These are phyloP conservation scores for Boechera retrofracta DNA, from an alignment of 345 rosid genomes.

Conservation along the genomic window DNA sequence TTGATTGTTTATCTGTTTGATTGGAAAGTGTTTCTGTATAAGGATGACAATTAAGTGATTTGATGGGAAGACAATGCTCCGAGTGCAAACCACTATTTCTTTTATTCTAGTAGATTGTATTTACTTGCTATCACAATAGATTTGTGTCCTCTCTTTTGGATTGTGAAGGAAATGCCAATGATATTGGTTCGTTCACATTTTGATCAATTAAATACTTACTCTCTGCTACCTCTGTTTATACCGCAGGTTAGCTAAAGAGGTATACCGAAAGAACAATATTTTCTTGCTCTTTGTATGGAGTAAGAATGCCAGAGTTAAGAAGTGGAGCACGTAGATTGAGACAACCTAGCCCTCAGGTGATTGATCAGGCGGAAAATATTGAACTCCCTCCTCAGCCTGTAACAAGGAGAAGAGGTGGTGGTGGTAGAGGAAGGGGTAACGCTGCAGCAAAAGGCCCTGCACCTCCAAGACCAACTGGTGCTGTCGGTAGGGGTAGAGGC, in stretches of 20 bases:
- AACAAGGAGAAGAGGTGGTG: slow-evolving; percentile 95
- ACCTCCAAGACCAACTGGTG: slow-evolving; percentile 70
- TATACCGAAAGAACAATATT: slow-evolving; percentile 43
- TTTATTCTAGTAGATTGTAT: slow-evolving; percentile 47
- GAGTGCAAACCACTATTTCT: slow-evolving; percentile 22
- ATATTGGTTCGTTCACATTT: neutral
- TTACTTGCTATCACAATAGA: slow-evolving; percentile 20
- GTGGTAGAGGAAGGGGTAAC: slow-evolving; percentile 95
- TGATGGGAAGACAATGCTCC: slow-evolving; percentile 33
- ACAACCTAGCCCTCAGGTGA: slow-evolving; percentile 74
- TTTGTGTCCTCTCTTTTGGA: slow-evolving; percentile 34
- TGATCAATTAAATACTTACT: slow-evolving; percentile 1
- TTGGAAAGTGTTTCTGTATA: slow-evolving; percentile 24
- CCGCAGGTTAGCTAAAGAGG: slow-evolving; percentile 54
- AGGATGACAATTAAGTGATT: neutral
- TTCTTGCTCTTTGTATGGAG: slow-evolving; percentile 90
- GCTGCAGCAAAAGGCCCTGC: slow-evolving; percentile 69
- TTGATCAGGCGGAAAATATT: slow-evolving; percentile 72
- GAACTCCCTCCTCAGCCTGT: slow-evolving; percentile 70
- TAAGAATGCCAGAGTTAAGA: slow-evolving; percentile 99
- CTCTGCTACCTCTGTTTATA: slow-evolving; percentile 24
- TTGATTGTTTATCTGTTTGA: slow-evolving; percentile 27
- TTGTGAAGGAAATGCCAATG: slow-evolving; percentile 14
- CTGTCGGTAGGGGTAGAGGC: slow-evolving; percentile 82
- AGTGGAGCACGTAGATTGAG: slow-evolving; percentile 96